Base-by-base conservation (phyloP, 805 yeast genomes). In the Schwanniomyces vanrijiae region DNA sequence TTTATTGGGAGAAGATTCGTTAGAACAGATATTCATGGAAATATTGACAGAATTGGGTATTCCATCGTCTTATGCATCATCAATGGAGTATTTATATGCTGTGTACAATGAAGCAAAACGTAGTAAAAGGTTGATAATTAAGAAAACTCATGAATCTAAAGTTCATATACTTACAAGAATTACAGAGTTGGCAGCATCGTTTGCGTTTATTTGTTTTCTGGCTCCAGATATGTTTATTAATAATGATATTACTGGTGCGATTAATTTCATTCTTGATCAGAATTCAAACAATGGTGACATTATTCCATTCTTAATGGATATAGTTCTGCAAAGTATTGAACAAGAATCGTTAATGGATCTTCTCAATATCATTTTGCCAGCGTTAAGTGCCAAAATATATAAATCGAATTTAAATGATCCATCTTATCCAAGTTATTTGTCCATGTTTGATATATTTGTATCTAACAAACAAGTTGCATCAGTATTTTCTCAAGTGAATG, bases 141-240 rank as follows among this genome's bases (percentile, higher is more conserved):
- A 66, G 40, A 76, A 75, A 54, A 75, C 76, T 48, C 63, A 66
- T 45, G 61, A 62, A 1, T 57, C 57, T 13, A 79, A 81, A 49
- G 31, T 69, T 2, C 57, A 55, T 5, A 47, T 81, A 5, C 64
- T 82, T 43, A 71, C 75, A 46, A 82, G 81, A 48, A 66, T 80
- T 20, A 73, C 78, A 40, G 62, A 78, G 37, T 67, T 78, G 37
- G 60, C 80, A 13, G 67, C 82, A 11, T 82, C 86, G 21, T 88
- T 83, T 63, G 90, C 88, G 0, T 68, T 84, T 24, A 83, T 87
- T 19, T 65, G 84, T 19, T 83, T 87, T 58, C 89, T 84, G 62
- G 78, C 83, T 2, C 84, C 87, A 8, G 91, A 84, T 46, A 78
- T 80, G 78, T 77, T 79, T 47, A 48, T 71, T 34, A 69, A 75